Evolutionary conservation across 371 early-diverging fungal genomes (phyloP).

Genomic region (Apophysomyces elegans): DNA sequence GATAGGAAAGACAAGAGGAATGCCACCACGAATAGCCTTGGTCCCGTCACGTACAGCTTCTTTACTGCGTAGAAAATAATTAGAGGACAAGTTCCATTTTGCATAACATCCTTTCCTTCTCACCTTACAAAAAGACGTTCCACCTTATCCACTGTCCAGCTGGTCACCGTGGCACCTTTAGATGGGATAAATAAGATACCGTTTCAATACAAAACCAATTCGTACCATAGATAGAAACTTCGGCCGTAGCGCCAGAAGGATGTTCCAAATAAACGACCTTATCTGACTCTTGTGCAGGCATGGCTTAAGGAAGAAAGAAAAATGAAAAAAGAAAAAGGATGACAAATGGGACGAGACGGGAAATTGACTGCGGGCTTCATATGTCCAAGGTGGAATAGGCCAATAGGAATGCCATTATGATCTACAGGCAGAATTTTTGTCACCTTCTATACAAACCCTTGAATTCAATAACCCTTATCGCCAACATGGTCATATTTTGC

Average conservation of each 20-base stretch:
- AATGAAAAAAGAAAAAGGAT: slow-evolving; percentile 17
- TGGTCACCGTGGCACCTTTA: slow-evolving; percentile 77
- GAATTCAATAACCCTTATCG: too few relatives aligned
- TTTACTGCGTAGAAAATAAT: slow-evolving; percentile 18
- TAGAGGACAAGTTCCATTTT: background rate
- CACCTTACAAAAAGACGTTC: slow-evolving; percentile 84
- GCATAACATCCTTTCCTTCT: background rate
- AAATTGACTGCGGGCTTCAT: background rate
- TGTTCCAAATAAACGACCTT: slow-evolving; percentile 47
- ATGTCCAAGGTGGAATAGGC: background rate
- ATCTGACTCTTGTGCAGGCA: slow-evolving; percentile 48
- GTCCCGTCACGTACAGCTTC: slow-evolving; percentile 78
- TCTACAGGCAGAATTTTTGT: too few relatives aligned
- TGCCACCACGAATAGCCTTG: slow-evolving; percentile 89
- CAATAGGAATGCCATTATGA: background rate
- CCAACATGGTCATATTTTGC: too few relatives aligned
- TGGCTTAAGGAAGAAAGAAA: slow-evolving; percentile 21
- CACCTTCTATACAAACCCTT: too few relatives aligned
- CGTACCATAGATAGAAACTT: slow-evolving; percentile 66
- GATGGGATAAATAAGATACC: background rate
- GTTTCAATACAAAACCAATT: background rate
- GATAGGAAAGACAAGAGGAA: slow-evolving; percentile 83
- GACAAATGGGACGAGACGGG: slow-evolving; percentile 10
- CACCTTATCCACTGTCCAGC: slow-evolving; percentile 67
- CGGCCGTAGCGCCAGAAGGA: slow-evolving; percentile 55